phyloP scores from a whole-genome alignment of 768 basidiomycete genomes.

The Termitomyces sp. region DNA sequence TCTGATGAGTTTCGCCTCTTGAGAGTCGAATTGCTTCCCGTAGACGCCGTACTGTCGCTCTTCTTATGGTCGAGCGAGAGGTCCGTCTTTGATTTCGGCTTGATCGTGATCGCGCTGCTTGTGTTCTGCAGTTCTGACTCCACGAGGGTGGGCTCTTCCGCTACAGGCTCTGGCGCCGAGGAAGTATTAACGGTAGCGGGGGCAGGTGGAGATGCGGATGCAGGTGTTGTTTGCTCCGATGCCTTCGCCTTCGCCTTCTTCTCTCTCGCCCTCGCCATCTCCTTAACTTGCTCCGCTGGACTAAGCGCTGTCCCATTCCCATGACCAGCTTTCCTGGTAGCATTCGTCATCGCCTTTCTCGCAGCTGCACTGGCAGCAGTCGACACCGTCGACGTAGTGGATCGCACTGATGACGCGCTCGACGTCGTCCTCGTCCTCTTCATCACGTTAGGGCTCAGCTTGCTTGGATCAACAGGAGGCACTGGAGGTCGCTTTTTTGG shows the following conservation, averaged over 20 bases:
- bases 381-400: slow-evolving; percentile 26
- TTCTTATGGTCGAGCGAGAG: slow-evolving; percentile 41
- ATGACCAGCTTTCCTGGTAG: slow-evolving; percentile 16
- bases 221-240: slow-evolving; percentile 5
- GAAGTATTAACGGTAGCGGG: not conserved
- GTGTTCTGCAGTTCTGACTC: slow-evolving; percentile 19
- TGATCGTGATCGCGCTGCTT: slow-evolving; percentile 23
- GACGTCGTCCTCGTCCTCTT: slow-evolving; percentile 23
- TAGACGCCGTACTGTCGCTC: slow-evolving; percentile 42
- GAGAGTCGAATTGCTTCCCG: slow-evolving; percentile 40
- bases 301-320: slow-evolving; percentile 9
- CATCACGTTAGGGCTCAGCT: slow-evolving; percentile 26
- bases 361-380: slow-evolving; percentile 26
- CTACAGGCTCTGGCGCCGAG: slow-evolving; percentile 1
- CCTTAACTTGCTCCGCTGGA: slow-evolving; percentile 13
- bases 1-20: slow-evolving; percentile 43
- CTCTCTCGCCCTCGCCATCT: slow-evolving; percentile 12
- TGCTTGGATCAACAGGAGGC: slow-evolving; percentile 29
- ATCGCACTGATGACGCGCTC: slow-evolving; percentile 21
- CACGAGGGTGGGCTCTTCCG: slow-evolving; percentile 10
- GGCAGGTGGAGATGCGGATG: not conserved
- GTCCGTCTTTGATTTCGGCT: slow-evolving; percentile 21
- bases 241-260: slow-evolving; percentile 13
- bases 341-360: slow-evolving; percentile 24
- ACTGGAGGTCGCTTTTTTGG: slow-evolving; percentile 31